Base-by-base conservation (phyloP, 768 basidiomycete species). In the Dentipellis fragilis region DNA sequence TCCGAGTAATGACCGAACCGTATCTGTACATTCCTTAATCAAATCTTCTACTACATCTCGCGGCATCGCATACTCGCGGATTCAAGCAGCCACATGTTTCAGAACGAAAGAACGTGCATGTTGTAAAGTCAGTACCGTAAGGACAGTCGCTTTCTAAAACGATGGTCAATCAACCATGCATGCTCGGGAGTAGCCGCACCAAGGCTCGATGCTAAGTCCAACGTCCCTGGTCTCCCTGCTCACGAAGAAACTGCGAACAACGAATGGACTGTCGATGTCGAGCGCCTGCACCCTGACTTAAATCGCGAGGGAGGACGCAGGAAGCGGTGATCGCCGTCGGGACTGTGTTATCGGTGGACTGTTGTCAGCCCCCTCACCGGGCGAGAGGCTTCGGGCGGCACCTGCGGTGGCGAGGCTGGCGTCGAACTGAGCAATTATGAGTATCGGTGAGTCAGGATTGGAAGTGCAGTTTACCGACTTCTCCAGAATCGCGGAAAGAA, bases 171-270 rank as follows among this genome's bases (percentile, higher is more conserved):
- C 29, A 29, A 6, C 89, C 75, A 12, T 89, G 76, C 0, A 84
- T 86, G 64, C n/a, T 90, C 89, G 68, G 90, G 89, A 55, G n/a
- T 86, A 89, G 0, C 89, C 88, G 3, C 88, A 75, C 86, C 87
- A 87, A 0, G 89, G 73, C 12, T 80, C 76, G 3, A 90, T 73
- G 0, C 89, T 87, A 0, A 67, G 64, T 0, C 87, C 84, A 21
- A 88, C 78, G 51, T 71, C 67, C 49, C 71, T 75, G 8, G 70
- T 75, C 52, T 80, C 85, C 1, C 69, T 65, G 17, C 78, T 67
- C 0, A 83, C 85, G 66, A 84, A 91, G 68, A 91, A 89, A 0
- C 85, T 87, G 0, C 88, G 77, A 8, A 82, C 77, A 54, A 88
- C 85, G 73, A 83, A 87, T 0, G 87, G 86, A 55, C 82, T 80